Conservation (phyloP, 1,139 yeast genomes). For the Yamadazyma siamensis region DNA sequence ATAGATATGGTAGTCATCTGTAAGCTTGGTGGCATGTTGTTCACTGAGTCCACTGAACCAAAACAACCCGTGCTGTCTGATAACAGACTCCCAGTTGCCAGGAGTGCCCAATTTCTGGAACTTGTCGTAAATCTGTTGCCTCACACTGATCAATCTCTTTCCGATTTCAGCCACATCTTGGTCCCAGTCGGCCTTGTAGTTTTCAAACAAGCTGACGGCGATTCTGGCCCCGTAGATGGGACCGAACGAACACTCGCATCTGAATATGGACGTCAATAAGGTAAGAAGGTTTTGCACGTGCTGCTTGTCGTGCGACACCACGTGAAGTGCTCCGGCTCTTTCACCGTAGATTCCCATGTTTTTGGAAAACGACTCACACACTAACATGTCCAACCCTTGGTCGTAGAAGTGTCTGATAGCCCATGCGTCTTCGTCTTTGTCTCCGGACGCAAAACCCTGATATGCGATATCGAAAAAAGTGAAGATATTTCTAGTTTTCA, state of each 20-base stretch:
- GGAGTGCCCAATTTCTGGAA: conserved; percentile 36
- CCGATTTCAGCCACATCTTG: conserved; percentile 29
- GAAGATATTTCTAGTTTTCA: conserved; percentile 54
- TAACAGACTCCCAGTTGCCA: conserved; percentile 40
- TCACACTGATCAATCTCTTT: conserved; percentile 26
- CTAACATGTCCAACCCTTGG: conserved; percentile 25
- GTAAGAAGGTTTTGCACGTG: conserved; percentile 20
- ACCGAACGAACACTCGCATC: conserved; percentile 42
- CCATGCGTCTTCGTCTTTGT: conserved; percentile 30
- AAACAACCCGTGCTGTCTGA: conserved; percentile 38
- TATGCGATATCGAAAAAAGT: conserved; percentile 90
- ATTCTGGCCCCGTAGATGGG: conserved; percentile 47
- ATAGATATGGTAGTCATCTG: conserved; percentile 34
- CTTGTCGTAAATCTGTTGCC: conserved; percentile 24
- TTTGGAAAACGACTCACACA: conserved; percentile 45
- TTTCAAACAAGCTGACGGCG: conserved; percentile 24
- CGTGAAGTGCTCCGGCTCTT: conserved; percentile 42
- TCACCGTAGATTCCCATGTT: conserved; percentile 47
- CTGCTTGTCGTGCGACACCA: conserved; percentile 24
- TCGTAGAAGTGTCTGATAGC: conserved; percentile 23
- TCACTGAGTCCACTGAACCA: conserved; percentile 41
- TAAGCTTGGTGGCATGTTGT: conserved; percentile 28
- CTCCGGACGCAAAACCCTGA: conserved; percentile 81
- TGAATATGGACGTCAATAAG: conserved; percentile 27
- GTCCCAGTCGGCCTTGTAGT: conserved; percentile 30